Percentiles rank a stretch among this genome's conserved stretches.
Evolutionary conservation across 1,139 yeast genomes (phyloP).

Genomic region (Ogataea hybrid): DNA sequence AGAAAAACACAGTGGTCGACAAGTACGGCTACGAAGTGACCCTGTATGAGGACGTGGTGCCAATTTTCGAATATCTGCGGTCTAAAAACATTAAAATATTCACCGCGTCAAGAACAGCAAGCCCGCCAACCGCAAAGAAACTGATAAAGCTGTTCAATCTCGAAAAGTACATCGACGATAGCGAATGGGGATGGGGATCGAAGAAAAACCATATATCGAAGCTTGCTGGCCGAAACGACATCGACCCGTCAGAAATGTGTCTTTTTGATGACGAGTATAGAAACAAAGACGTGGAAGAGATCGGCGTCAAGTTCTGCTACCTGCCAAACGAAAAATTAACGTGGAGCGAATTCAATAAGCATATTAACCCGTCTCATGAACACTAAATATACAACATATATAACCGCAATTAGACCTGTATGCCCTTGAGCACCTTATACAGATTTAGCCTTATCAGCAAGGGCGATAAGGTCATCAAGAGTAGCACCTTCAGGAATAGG

Average conservation of each 20-base stretch:
- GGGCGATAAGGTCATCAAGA: conserved; percentile 47
- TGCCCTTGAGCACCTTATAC: conserved; percentile 10
- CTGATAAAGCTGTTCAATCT: conserved; percentile 50
- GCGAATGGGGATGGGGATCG: conserved; percentile 70
- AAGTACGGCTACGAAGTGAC: conserved; percentile 46
- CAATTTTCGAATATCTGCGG: conserved; percentile 46
- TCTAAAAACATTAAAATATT: conserved; percentile 47
- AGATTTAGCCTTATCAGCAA: conserved; percentile 44
- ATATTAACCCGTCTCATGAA: conserved; percentile 29
- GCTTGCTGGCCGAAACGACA: conserved; percentile 46
- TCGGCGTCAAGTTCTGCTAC: conserved; percentile 61
- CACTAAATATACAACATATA: conserved; percentile 8
- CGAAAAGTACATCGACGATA: conserved; percentile 48
- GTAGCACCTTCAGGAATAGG: conserved; percentile 47
- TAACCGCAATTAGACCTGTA: conserved; percentile 9
- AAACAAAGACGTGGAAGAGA: conserved; percentile 59
- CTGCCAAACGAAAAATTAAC: conserved; percentile 46
- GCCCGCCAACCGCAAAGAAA: conserved; percentile 60
- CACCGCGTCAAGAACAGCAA: conserved; percentile 67
- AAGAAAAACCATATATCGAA: conserved; percentile 56
- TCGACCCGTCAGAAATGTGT: conserved; percentile 50
- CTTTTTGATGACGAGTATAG: conserved; percentile 70
- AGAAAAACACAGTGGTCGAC: conserved; percentile 38
- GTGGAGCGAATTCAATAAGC: conserved; percentile 36
- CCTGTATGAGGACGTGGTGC: conserved; percentile 61